These are phyloP conservation scores for Pythium insidiosum DNA, from an alignment of 352 stramenopile genomes.

Conservation along the genomic window DNA sequence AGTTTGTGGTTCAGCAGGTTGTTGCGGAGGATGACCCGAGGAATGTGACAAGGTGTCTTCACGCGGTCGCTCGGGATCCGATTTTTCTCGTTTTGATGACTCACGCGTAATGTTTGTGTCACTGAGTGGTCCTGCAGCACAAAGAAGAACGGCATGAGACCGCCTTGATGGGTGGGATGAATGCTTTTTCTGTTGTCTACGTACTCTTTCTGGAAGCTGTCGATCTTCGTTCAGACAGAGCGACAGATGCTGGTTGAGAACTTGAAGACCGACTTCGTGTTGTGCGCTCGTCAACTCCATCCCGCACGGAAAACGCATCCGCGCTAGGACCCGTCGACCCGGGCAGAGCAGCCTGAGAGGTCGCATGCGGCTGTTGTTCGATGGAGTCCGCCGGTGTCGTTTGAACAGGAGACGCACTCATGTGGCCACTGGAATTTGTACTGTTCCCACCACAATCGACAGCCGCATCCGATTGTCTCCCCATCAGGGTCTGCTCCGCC, in stretches of 20 bases:
- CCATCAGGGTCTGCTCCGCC: slow-evolving; percentile 8
- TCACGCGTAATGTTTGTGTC: no score
- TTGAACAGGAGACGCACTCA: slow-evolving; percentile 16
- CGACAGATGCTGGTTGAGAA: no score
- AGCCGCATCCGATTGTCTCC: slow-evolving; percentile 2
- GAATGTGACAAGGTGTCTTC: no score
- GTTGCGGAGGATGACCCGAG: no score
- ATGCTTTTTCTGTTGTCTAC: background rate
- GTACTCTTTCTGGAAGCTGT: no score
- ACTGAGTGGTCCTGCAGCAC: no score
- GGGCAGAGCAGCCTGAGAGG: background rate
- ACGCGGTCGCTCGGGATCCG: no score
- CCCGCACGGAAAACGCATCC: background rate
- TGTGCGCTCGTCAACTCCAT: slow-evolving; percentile 18
- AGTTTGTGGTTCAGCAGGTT: no score
- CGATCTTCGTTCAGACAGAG: no score
- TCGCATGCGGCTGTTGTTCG: slow-evolving; percentile 4
- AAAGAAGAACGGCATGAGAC: background rate
- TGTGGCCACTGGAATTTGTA: slow-evolving; percentile 19
- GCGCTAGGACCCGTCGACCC: slow-evolving; percentile 3
- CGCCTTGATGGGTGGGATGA: no score
- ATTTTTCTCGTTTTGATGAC: no score
- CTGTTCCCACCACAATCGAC: slow-evolving; percentile 24
- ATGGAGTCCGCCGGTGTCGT: slow-evolving; percentile 16
- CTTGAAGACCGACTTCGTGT: slow-evolving; percentile 29